Conservation (phyloP, 768 basidiomycete species). For the Baorangia bicolor region DNA sequence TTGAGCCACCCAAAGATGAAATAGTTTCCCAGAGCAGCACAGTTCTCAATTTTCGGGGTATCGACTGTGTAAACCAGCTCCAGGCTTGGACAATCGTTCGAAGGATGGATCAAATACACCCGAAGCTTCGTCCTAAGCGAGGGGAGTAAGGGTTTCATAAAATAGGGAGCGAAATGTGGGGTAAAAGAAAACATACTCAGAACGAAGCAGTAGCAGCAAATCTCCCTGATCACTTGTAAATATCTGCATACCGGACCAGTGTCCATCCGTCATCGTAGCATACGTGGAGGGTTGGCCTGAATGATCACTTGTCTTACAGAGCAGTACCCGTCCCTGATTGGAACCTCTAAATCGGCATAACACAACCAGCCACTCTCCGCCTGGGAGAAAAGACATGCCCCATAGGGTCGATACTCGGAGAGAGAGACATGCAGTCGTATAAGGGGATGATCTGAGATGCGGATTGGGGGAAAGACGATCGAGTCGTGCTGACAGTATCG, state of each 20-base stretch:
- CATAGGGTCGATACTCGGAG: too few relatives aligned
- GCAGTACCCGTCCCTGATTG: too few relatives aligned
- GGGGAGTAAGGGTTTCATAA: not conserved
- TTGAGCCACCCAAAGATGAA: too few relatives aligned
- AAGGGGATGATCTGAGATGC: not conserved
- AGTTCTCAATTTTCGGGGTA: too few relatives aligned
- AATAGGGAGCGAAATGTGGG: too few relatives aligned
- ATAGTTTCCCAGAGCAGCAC: too few relatives aligned
- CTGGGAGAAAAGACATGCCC: too few relatives aligned
- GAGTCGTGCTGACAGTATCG: not conserved
- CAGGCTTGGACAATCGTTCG: not conserved
- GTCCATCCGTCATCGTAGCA: too few relatives aligned
- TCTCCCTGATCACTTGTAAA: not conserved
- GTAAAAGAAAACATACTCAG: not conserved
- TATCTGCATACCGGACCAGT: not conserved
- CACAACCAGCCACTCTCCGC: too few relatives aligned
- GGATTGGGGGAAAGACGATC: not conserved
- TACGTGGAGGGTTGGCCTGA: not conserved
- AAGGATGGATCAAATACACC: not conserved
- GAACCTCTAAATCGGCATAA: too few relatives aligned
- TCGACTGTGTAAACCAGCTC: too few relatives aligned
- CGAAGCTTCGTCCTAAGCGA: not conserved
- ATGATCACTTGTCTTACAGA: not conserved
- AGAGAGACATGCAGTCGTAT: not conserved
- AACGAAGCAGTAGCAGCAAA: not conserved